Base-by-base conservation (phyloP, 352 stramenopile genomes). In the Phytophthora pini region DNA sequence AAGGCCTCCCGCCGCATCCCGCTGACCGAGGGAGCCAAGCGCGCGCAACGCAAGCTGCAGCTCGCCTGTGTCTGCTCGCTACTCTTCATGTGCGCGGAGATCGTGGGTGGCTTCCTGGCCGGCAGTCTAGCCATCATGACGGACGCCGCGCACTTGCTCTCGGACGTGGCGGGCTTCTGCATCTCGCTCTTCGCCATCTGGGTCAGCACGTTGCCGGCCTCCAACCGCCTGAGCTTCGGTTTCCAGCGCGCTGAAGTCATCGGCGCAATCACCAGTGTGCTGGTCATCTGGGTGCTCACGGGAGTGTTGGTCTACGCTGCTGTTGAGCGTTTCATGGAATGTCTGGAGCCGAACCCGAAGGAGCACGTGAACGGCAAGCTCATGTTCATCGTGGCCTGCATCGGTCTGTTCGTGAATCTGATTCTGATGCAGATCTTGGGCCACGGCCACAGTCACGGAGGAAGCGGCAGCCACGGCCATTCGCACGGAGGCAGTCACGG, bases 371-470 rank as follows among this genome's bases (percentile, higher is more conserved):
- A 99, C 72, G 98, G 97, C 74, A 94, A 93, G 61, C 67, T 99
- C 61, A 99, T 99, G 98, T 97, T 97, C 70, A 90, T 96, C 22
- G 92, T 99, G 53, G 96, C 97, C 2, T 82, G 80, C 55, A 95
- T 99, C 68, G 97, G 97, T 0, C 88, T 99, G 9, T 57, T 98
- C 31, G 93, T 99, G 22, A 99, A 99, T 80, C 57, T 99, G 34
- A 86, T 92, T 22, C 74, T 99, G 39, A 98, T 97, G 65, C 84
- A 94, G 61, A 97, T 99, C 49, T 70, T 99, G 36, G 92, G 92
- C 39, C 87, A 95, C 43, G 83, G 76, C 0, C 84, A 95, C 64
- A 77, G 61, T 13, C 87, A 94, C 65, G 78, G 71, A 44, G 82
- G 58, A 27, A 29, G 58, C 10, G 73, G 77, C 29, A 60, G 64